A percentile compares a stretch with the other conserved stretches of the same genome.
These are phyloP conservation scores for Colletotrichum sp. DNA, from an alignment of 2,329 filamentous ascomycete species.

Conservation along the genomic window DNA sequence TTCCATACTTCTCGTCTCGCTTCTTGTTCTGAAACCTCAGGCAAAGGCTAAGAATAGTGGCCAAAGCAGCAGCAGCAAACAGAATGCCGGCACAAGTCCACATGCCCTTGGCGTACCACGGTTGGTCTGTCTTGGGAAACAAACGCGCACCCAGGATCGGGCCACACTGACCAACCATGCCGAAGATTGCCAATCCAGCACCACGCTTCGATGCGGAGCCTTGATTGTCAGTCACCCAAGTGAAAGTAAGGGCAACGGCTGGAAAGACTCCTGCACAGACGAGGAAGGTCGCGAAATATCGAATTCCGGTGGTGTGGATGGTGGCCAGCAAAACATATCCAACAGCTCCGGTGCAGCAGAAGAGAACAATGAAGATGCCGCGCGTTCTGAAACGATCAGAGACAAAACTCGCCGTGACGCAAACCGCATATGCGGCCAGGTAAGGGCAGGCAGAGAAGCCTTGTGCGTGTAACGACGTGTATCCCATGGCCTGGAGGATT, in stretches of 20 bases:
- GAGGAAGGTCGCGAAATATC: constrained; percentile 54
- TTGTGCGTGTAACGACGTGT: constrained; percentile 69
- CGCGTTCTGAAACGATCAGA: constrained; percentile 72
- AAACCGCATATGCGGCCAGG: constrained; percentile 69
- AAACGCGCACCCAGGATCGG: constrained; percentile 68
- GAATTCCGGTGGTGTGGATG: constrained; percentile 45
- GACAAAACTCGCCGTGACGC: constrained; percentile 64
- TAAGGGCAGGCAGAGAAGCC: constrained; percentile 76
- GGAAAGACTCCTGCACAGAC: constrained; percentile 60
- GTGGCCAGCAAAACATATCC: constrained; percentile 72
- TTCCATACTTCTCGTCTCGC: constrained; percentile 15
- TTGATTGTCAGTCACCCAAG: constrained; percentile 75
- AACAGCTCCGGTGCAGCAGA: constrained; percentile 61
- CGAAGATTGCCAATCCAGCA: constrained; percentile 66
- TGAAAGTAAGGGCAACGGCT: constrained; percentile 70
- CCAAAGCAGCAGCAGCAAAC: constrained; percentile 26
- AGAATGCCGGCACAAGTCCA: constrained; percentile 43
- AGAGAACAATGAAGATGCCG: constrained; percentile 60
- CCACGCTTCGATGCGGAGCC: constrained; percentile 70
- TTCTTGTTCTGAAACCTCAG: constrained; percentile 16
- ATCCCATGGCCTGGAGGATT: constrained; percentile 71
- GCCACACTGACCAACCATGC: constrained; percentile 64
- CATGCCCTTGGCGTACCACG: constrained; percentile 45
- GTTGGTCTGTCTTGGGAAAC: constrained; percentile 53
- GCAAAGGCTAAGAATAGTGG: constrained; percentile 5